Base-by-base conservation (phyloP, 176 grass and related monocot genomes). In the Saccharum officinarum region DNA sequence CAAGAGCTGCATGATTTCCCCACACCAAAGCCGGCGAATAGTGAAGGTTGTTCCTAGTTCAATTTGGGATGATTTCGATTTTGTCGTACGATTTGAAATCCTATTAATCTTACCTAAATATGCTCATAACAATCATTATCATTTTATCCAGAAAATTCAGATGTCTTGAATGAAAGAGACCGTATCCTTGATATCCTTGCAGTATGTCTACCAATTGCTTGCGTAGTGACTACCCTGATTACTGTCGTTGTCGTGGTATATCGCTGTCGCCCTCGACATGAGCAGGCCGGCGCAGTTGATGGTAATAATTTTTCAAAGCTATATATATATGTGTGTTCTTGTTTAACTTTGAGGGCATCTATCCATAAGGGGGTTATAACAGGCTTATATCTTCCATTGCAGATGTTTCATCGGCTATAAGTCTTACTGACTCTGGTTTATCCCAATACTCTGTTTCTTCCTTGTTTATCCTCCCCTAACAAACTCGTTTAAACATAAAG, bases 231-330 rank as follows among this genome's bases (percentile, higher is more conserved):
- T 67, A 42, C 84, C 38, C 10, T 88, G 28, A 50, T 76, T 5
- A 22, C 73, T 17, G 62, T 17, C 63, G 45, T 86, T 36, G 30
- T 47, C 55, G 6, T 75, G 41, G 5, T 91, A 84, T 42, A 84
- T 83, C 50, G 59, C 61, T 81, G 69, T 54, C 62, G 72, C n/a
- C 82, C 76, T 59, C 88, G 22, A 80, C 87, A 62, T n/a, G 82
- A 86, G 50, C 95, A 93, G 59, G 77, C 91, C 18, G 91, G 88
- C 66, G 88, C 80, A 57, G 71, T 90, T 62, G 89, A 94, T 34
- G 95, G 95, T 95, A 83, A 91, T 73, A 45, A 60, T 64, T 3
- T 82, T 64, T 70, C 40, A 6, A 64, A 65, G 40, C 3, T 67
- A 31, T 23, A 66, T 81, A n/a, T n/a, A 50, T 40, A 33, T 72